Percentiles rank a stretch among this genome's conserved stretches.
phyloP scores from a whole-genome alignment of 2,329 filamentous ascomycete species.

The Xylariaceae sp. region DNA sequence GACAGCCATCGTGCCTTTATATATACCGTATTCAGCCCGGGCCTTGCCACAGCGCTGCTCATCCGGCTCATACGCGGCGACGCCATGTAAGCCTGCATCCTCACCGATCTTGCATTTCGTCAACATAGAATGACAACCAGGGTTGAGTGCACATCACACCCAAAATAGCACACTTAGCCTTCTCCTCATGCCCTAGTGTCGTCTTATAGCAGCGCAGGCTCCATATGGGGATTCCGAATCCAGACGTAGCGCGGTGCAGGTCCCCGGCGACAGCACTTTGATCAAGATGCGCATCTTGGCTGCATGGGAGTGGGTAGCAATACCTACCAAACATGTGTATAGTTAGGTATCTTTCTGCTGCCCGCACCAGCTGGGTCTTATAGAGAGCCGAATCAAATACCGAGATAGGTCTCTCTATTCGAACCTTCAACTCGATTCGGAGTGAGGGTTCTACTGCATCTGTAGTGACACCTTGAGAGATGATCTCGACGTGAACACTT shows the following conservation, averaged over 20 bases:
- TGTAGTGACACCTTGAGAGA: too few species aligned
- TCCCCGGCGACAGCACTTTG: neutral
- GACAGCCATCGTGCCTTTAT: neutral
- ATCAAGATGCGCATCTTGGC: neutral
- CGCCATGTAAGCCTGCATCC: neutral
- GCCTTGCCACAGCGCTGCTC: neutral
- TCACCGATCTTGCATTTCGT: constrained; percentile 7
- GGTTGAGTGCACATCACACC: constrained; percentile 3
- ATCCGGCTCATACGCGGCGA: neutral
- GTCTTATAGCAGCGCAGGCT: neutral
- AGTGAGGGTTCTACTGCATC: too few species aligned
- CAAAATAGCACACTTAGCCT: constrained; percentile 17
- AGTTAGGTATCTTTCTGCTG: too few species aligned
- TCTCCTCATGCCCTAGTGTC: neutral
- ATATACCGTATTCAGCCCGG: neutral
- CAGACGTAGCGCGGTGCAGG: neutral
- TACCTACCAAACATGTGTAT: too few species aligned
- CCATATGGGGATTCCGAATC: neutral
- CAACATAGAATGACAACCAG: constrained; percentile 2
- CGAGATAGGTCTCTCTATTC: too few species aligned
- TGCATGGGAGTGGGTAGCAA: too few species aligned
- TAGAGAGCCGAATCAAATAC: too few species aligned
- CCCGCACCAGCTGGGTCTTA: too few species aligned
- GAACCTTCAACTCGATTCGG: too few species aligned
- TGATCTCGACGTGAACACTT: too few species aligned